Percentiles rank a stretch among this genome's conserved stretches.
Evolutionary conservation across 306 rosid genomes (phyloP).

Genomic region (Fragaria nilgerrensis): DNA sequence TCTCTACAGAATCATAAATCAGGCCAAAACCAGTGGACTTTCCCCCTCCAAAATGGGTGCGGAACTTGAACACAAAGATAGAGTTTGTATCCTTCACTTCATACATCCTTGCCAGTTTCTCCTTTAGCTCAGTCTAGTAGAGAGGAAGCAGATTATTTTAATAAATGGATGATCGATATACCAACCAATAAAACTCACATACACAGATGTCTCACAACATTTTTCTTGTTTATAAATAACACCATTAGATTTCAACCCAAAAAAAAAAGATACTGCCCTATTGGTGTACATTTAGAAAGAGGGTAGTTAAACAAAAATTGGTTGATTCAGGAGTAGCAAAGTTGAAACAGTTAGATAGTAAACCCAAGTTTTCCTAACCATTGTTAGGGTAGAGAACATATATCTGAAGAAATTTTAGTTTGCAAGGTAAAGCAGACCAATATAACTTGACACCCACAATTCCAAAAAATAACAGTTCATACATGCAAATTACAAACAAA

Average conservation of each 20-base stretch:
- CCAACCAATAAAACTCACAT: neutral
- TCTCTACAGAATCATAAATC: conserved; percentile 83
- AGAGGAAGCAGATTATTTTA: conserved; percentile 2
- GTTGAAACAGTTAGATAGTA: neutral
- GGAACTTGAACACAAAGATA: conserved; percentile 81
- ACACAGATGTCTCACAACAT: neutral
- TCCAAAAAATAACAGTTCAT: neutral
- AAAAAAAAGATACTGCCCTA: neutral
- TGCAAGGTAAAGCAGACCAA: neutral
- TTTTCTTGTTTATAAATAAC: neutral
- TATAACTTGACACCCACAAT: neutral
- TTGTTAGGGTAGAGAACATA: neutral
- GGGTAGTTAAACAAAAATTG: neutral
- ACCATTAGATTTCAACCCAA: neutral
- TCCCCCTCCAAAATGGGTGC: conserved; percentile 97
- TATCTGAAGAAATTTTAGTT: neutral
- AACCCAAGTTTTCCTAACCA: neutral
- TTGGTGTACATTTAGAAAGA: neutral
- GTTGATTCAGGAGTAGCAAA: neutral
- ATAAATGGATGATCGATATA: neutral
- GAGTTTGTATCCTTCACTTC: conserved; percentile 80
- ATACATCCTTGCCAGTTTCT: conserved; percentile 70
- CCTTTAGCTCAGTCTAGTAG: conserved; percentile 78
- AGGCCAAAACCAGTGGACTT: conserved; percentile 90
- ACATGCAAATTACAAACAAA: neutral